phyloP scores from a whole-genome alignment of 768 basidiomycete species.

The Termitomyces sp. region DNA sequence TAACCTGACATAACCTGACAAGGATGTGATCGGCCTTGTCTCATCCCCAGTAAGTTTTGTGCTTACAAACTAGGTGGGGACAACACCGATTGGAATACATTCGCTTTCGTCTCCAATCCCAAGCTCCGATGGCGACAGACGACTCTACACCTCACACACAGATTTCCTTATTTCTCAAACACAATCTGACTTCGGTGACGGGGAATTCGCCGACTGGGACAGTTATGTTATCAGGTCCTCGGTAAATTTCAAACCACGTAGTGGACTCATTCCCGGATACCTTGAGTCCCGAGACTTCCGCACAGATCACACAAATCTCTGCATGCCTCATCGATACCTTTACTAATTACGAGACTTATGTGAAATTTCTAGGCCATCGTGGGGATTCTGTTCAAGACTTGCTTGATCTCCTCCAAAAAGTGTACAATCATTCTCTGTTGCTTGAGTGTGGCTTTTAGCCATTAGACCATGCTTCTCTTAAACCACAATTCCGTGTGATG shows the following conservation, averaged over 20 bases:
- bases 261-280: not conserved
- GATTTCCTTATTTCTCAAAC: not conserved
- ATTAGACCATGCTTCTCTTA: conserved; percentile 13
- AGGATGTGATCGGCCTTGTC: not conserved
- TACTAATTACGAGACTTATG: conserved; percentile 10
- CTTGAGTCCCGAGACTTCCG: not conserved
- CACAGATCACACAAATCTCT: conserved; percentile 8
- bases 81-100: not conserved
- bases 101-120: not conserved
- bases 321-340: conserved; percentile 9
- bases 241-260: not conserved
- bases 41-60: not conserved
- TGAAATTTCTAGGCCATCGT: conserved; percentile 11
- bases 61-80: not conserved
- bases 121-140: not conserved
- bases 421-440: not conserved
- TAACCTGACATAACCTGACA: not conserved
- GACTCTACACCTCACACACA: not conserved
- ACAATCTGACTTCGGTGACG: too few species aligned
- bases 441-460: not conserved
- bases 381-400: conserved; percentile 11
- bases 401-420: conserved; percentile 21
- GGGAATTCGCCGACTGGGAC: not conserved
- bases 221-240: not conserved
- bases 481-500: conserved; percentile 3